Evolutionary conservation across 169 alveolate genomes (phyloP), one percentile per base, ranked within the genome.

Genomic region (Pseudocohnilembus persalinus): DNA sequence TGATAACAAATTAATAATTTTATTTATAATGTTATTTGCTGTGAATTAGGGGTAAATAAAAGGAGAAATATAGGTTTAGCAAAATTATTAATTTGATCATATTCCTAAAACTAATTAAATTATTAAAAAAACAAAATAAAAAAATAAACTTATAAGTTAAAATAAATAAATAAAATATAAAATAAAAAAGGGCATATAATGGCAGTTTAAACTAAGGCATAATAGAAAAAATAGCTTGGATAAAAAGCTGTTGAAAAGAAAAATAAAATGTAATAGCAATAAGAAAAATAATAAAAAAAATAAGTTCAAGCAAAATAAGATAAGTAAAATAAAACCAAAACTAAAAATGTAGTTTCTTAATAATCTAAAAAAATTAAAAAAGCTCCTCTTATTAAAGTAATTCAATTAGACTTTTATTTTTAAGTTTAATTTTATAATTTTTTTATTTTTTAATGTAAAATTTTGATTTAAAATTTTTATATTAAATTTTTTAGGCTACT

Each of bases 401-500:
- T 49, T 49, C 20, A 49, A 49, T 11, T 49, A 11, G 20, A 11
- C 4, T 20, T 20, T 49, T 11, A 4, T 49, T 49, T 20, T 49
- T 49, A 20, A 49, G 4, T 11, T 20, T 49, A 49, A 20, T 49
- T 49, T 49, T 49, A 49, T 49, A 49, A 49, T 49, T 49, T 49
- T 11, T 49, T 11, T 11, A 49, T 49, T 49, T 11, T 4, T 49
- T 20, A 49, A 11, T 11, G 4, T 49, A 11, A 49, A 49, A 49
- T 49, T 11, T 49, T 49, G 4, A 11, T 49, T 49, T 11, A 11
- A 49, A 11, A 49, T n/a, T n/a, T n/a, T n/a, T n/a, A n/a, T n/a
- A n/a, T n/a, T n/a, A n/a, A n/a, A n/a, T n/a, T 49, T 29, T 77
- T 24, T 31, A 77, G 82, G 73, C 82, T 33, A 72, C 82, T 33